phyloP scores from a whole-genome alignment of 2,329 filamentous ascomycete species.

The Aspergillus sojae region DNA sequence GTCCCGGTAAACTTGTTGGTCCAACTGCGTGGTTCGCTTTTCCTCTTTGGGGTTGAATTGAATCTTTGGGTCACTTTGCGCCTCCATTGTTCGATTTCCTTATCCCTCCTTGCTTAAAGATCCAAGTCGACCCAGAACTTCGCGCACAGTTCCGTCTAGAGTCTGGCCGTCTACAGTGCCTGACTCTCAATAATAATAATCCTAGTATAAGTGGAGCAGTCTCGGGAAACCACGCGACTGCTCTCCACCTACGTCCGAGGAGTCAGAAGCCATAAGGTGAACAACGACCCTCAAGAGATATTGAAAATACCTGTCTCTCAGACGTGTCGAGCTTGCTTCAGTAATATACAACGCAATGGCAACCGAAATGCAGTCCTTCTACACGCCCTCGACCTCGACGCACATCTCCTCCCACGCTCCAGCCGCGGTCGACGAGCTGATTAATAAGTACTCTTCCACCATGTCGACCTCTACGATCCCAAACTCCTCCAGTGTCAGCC shows the following conservation, averaged over 20 bases:
- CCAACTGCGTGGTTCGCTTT: background rate
- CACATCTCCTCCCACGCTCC: constrained; percentile 35
- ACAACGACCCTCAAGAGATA: background rate
- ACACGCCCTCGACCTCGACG: constrained; percentile 33
- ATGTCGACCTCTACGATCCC: constrained; percentile 23
- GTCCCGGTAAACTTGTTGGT: background rate
- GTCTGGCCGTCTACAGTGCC: background rate
- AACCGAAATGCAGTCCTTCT: constrained; percentile 39
- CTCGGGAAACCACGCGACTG: background rate
- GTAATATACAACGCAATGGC: constrained; percentile 24
- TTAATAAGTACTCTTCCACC: constrained; percentile 36
- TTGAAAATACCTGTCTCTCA: background rate
- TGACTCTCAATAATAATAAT: background rate
- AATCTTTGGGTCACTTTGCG: background rate
- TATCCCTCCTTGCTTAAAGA: background rate
- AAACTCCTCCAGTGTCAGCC: constrained; percentile 14
- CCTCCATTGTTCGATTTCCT: background rate
- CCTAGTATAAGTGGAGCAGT: background rate
- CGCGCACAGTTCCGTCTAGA: background rate
- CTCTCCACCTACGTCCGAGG: background rate
- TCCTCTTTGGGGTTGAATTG: background rate
- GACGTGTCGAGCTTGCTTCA: background rate
- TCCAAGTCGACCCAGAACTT: background rate
- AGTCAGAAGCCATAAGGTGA: background rate
- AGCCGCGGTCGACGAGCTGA: constrained; percentile 36